These are phyloP conservation scores for Entophlyctis helioformis DNA, from an alignment of 192 early-diverging fungal species.

Conservation along the genomic window DNA sequence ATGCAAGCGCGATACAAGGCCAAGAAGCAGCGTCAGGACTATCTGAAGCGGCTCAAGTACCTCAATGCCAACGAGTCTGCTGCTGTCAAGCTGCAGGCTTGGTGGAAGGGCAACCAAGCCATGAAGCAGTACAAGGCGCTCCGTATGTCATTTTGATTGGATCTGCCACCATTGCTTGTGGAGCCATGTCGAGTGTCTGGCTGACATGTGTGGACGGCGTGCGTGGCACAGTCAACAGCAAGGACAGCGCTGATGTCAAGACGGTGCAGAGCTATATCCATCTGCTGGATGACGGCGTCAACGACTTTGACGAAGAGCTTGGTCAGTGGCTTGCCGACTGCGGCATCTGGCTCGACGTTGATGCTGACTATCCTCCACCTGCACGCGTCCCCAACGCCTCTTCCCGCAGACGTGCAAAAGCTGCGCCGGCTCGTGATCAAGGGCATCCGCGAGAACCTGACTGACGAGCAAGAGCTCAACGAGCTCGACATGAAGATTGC, in stretches of 20 bases:
- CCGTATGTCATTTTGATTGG: too few relatives aligned
- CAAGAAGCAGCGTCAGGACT: constrained; percentile 45
- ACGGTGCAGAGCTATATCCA: constrained; percentile 78
- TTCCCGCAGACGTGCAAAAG: constrained; percentile 59
- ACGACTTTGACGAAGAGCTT: constrained; percentile 90
- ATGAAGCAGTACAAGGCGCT: constrained; percentile 27
- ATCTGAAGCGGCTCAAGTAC: constrained; percentile 42
- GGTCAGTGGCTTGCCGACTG: too few relatives aligned
- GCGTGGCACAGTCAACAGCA: too few relatives aligned
- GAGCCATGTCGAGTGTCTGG: too few relatives aligned
- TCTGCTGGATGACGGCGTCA: constrained; percentile 78
- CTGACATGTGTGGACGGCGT: too few relatives aligned
- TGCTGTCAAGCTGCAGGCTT: constrained; percentile 68
- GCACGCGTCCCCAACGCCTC: too few relatives aligned
- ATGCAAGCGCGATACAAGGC: constrained; percentile 58
- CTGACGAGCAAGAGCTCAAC: constrained; percentile 62
- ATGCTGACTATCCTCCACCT: too few relatives aligned
- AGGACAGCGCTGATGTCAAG: constrained; percentile 65
- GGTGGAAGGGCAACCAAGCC: constrained; percentile 32
- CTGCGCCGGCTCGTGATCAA: constrained; percentile 77
- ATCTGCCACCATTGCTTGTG: too few relatives aligned
- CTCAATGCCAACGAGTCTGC: constrained; percentile 54
- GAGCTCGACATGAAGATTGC: constrained; percentile 95
- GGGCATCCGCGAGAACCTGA: constrained; percentile 80
- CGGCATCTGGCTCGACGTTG: too few relatives aligned